Conservation (phyloP, 164 flowering plant genomes). For the Annona cherimola region DNA sequence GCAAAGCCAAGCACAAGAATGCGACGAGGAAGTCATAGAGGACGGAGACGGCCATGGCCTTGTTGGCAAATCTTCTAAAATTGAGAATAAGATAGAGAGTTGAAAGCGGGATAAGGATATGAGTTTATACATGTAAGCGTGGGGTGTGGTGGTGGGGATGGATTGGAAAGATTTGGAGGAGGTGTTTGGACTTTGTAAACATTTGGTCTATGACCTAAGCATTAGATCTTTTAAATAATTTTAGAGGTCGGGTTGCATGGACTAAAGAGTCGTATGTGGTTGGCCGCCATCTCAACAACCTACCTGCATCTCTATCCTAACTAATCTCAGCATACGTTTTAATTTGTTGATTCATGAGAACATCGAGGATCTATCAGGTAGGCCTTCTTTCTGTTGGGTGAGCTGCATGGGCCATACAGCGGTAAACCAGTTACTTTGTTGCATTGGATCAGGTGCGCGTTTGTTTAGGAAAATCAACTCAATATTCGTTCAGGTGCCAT, state of each 20-base stretch:
- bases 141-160: neutral
- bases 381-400: too few species aligned
- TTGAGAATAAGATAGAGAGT: neutral
- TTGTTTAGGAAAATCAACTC: too few species aligned
- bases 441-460: too few species aligned
- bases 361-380: too few species aligned
- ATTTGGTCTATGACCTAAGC: neutral
- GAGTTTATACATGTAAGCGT: neutral
- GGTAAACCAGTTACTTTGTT: too few species aligned
- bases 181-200: too few species aligned
- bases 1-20: conserved; percentile 23
- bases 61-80: conserved; percentile 18
- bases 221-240: neutral
- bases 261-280: neutral
- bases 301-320: neutral
- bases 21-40: conserved; percentile 27
- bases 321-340: neutral
- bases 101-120: neutral
- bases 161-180: neutral
- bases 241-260: neutral
- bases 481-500: too few species aligned
- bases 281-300: neutral
- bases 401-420: too few species aligned
- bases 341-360: neutral
- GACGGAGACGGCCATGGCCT: neutral